These are phyloP conservation scores for Candolleomyces aberdarensis DNA, from an alignment of 768 basidiomycete species.

Conservation along the genomic window DNA sequence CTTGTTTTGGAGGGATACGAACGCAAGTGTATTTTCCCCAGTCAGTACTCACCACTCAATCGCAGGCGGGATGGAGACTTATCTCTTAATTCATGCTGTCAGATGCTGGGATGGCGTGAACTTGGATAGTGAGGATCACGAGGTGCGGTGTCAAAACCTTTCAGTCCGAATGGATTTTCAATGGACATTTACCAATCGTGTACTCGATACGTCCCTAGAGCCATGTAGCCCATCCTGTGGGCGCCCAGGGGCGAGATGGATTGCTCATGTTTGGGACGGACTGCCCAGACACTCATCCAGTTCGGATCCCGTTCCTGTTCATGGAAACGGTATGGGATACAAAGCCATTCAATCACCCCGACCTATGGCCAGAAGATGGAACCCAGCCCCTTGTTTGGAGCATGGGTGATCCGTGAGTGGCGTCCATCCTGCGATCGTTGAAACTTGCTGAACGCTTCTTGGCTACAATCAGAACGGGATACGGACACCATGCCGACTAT, in stretches of 20 bases:
- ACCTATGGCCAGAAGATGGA: conserved; percentile 8
- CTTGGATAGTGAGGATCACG: conserved; percentile 7
- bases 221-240: conserved; percentile 8
- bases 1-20: conserved; percentile 4
- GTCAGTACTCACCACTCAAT: neutral
- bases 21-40: conserved; percentile 3
- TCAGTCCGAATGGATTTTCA: neutral
- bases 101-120: conserved; percentile 13
- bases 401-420: conserved; percentile 15
- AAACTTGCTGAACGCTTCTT: neutral
- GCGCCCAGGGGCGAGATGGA: neutral
- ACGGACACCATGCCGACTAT: conserved; percentile 11
- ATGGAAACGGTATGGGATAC: conserved; percentile 15
- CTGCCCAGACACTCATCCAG: conserved; percentile 10
- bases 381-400: conserved; percentile 12
- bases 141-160: neutral
- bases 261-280: conserved; percentile 5
- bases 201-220: neutral
- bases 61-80: too few species aligned
- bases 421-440: neutral
- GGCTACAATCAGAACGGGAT: neutral
- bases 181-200: neutral
- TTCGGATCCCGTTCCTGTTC: conserved; percentile 10
- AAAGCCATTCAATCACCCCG: conserved; percentile 6
- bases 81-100: neutral